Evolutionary conservation across 768 basidiomycete genomes (phyloP).

Genomic region (Suillus paluster): DNA sequence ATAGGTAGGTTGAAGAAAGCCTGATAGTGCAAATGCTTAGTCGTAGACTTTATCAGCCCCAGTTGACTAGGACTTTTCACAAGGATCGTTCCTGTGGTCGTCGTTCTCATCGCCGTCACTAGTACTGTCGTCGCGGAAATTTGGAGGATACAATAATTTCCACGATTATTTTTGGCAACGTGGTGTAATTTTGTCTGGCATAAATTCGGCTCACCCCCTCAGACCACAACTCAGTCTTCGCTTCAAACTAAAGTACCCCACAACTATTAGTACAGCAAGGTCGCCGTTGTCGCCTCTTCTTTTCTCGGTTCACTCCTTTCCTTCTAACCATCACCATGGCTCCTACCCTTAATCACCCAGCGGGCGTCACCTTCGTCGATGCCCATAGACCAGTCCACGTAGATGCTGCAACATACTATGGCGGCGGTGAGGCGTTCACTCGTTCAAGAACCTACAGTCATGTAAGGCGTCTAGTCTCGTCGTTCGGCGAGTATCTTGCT

Average conservation of each 20-base stretch:
- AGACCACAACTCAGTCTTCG: slow-evolving; percentile 11
- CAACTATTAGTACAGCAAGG: neutral
- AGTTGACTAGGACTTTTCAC: neutral
- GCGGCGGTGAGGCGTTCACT: slow-evolving; percentile 75
- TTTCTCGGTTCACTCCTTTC: slow-evolving; percentile 8
- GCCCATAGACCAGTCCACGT: slow-evolving; percentile 52
- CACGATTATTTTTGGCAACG: slow-evolving; percentile 21
- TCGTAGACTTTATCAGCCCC: neutral
- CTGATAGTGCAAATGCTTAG: neutral
- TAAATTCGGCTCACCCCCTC: slow-evolving; percentile 21
- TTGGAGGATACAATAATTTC: slow-evolving; percentile 17
- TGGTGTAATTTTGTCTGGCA: slow-evolving; percentile 21
- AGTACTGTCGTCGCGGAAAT: neutral
- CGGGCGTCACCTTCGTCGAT: slow-evolving; percentile 68
- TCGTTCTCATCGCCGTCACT: neutral
- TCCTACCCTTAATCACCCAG: slow-evolving; percentile 65
- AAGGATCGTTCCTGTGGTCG: neutral
- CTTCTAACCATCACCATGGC: slow-evolving; percentile 50
- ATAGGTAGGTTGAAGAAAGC: neutral
- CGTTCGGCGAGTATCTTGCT: slow-evolving; percentile 13
- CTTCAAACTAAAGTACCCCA: slow-evolving; percentile 12
- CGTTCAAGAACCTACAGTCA: slow-evolving; percentile 89
- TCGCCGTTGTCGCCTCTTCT: slow-evolving; percentile 1
- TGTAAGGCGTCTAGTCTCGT: slow-evolving; percentile 48
- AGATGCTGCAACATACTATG: slow-evolving; percentile 85